Base-by-base conservation (phyloP, 768 basidiomycete genomes). In the Amanita brunnescens region DNA sequence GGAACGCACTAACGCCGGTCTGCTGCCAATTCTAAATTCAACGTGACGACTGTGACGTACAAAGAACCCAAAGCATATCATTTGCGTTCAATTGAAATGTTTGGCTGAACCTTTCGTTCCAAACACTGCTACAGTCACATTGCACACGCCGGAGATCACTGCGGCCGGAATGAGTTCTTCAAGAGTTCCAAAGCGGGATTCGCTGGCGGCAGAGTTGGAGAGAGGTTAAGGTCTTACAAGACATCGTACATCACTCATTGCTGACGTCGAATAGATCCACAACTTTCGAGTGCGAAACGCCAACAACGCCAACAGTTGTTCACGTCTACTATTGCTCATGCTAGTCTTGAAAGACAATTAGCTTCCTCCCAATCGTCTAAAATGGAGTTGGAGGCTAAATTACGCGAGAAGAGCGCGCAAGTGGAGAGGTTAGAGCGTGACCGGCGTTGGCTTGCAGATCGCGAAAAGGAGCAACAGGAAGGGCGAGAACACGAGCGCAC, bases 401-500 rank as follows among this genome's bases (percentile, higher is more conserved):
- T 89, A 3, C 71, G 81, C 29, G 83, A 89, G 64, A 79, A 77
- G 60, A 83, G 87, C 2, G 56, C 72, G 1, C 62, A 68, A 20
- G 74, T 90, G 23, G 85, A 86, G 38, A 68, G 79, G 39, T 70
- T 91, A 8, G 85, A 89, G 58, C 69, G 76, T 14, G 88, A 91
- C 59, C 68, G 87, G 33, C 68, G 84, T 14, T 87, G 74, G 70
- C 72, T 88, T 45, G 69, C 81, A 0, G 85, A 88, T 55, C 65
- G 82, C 3, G 87, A 89, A 62, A 70, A 75, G 44, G 78, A 81
- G 33, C 85, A 88, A 54, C 69, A 78, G 20, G 79, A 81, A 52
- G 84, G 83, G 63, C 85, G 79, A 63, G 81, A 87, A 51, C 63
- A 62, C 8, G 79, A 86, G 49, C 69, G 76, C 13, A 63, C 60